These are phyloP conservation scores for Osmanthus fragrans DNA, from an alignment of 257 asterid species.

Conservation along the genomic window DNA sequence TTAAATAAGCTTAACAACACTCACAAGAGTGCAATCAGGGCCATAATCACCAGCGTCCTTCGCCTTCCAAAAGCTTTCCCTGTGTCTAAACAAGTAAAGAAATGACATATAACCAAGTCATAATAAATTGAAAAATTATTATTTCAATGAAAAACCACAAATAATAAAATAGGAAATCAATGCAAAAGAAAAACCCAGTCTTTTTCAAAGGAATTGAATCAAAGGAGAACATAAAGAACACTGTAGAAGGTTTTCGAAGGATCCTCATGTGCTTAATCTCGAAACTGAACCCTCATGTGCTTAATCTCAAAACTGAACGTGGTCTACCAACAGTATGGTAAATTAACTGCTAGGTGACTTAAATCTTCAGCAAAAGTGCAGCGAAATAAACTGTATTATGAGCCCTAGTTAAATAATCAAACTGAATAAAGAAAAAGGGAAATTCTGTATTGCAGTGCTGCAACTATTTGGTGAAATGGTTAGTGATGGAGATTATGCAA, in stretches of 20 bases:
- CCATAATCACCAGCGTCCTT: constrained; percentile 66
- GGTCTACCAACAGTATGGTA: not conserved
- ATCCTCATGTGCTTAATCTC: constrained; percentile 33
- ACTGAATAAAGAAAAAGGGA: not conserved
- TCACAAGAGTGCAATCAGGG: constrained; percentile 68
- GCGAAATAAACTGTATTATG: not conserved
- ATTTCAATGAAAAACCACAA: not conserved
- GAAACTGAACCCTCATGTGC: constrained; percentile 24
- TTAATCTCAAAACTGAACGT: constrained; percentile 2
- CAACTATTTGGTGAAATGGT: not conserved
- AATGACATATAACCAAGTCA: no score
- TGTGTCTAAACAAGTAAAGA: constrained; percentile 56
- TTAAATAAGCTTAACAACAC: constrained; percentile 60
- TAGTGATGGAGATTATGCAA: not conserved
- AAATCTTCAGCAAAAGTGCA: not conserved
- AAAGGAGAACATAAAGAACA: constrained; percentile 56
- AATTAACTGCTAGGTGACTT: not conserved
- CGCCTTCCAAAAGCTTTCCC: constrained; percentile 62
- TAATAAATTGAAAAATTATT: not conserved
- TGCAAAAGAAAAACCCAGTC: constrained; percentile 42
- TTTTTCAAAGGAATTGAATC: constrained; percentile 50
- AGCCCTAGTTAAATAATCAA: not conserved
- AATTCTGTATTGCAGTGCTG: not conserved
- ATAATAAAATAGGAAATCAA: not conserved
- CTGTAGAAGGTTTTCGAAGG: constrained; percentile 46